Base-by-base conservation (phyloP, 2,329 filamentous ascomycete species). In the Dactylellina drechsleri region DNA sequence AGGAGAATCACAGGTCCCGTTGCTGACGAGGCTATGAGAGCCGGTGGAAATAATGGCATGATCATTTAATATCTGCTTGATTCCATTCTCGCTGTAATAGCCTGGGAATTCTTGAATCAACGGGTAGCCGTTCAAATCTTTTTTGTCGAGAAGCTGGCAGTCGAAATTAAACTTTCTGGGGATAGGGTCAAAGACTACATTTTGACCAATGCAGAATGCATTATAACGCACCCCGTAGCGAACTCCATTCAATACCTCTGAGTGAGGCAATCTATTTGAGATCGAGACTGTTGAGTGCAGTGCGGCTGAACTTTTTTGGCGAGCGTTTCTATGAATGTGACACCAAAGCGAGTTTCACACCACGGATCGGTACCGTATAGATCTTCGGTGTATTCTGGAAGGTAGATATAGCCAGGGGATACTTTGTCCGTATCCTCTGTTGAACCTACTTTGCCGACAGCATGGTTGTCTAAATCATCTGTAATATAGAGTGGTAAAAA, bases 201-300 rank as follows among this genome's bases (percentile, higher is more conserved):
- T 76, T 7, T 59, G 56, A 0, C 45, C 77, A 8, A 80, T 36
- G 59, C 80, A 81, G 36, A 81, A 78, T 16, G 54, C 2, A 23
- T 10, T 16, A n/a, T 72, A 66, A 1, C 71, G 61, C 8, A 4
- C 36, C 43, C 76, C 66, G 7, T 59, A 49, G 26, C 26, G 31
- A 36, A 36, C 31, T 8, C 31, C 31, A 10, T 36, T 36, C 31
- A 10, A 8, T 36, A 36, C 31, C 6, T 36, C 31, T 4, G 2
- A 52, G 28, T 36, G 43, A 81, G 78, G 66, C 80, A 81, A 43
- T 78, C 79, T 23, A 81, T 26, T 23, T 62, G 53, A 8, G 79
- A 80, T 8, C 28, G 41, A 2, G 77, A 58, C 2, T 56, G 36
- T 0, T 67, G 49, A 1, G 56, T 72, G 76, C 80, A 81, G 71